A percentile compares a stretch with the other conserved stretches of the same genome.
Evolutionary conservation across 805 yeast genomes (phyloP).

Genomic region (Lipomyces orientalis): DNA sequence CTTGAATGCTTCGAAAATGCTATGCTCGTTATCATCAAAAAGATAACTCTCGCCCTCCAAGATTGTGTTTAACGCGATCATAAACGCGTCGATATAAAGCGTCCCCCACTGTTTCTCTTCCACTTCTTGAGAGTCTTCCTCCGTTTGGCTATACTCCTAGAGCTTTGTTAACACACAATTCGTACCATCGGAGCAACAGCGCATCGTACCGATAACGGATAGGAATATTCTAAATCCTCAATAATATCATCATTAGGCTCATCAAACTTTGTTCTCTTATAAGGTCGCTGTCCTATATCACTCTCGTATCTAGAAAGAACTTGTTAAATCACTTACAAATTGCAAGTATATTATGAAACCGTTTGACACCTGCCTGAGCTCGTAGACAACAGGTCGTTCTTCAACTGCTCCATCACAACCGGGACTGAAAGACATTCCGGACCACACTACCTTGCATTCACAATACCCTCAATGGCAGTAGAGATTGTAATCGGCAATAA

Average conservation of each 20-base stretch:
- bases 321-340: background rate
- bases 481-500: background rate
- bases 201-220: background rate
- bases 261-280: background rate
- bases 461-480: background rate
- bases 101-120: slow-evolving; percentile 10
- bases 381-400: background rate
- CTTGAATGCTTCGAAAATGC: slow-evolving; percentile 24
- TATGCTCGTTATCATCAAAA: slow-evolving; percentile 27
- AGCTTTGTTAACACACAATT: background rate
- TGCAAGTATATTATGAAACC: background rate
- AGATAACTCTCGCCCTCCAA: slow-evolving; percentile 30
- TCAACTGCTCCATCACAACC: background rate
- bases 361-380: background rate
- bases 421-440: background rate
- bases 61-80: slow-evolving; percentile 29
- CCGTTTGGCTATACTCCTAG: background rate
- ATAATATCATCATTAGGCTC: background rate
- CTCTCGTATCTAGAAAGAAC: background rate
- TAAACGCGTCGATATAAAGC: slow-evolving; percentile 33
- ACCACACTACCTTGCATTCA: background rate
- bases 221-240: background rate
- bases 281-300: background rate
- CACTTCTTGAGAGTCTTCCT: slow-evolving; percentile 2
- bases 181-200: background rate